These are phyloP conservation scores for Phaeoacremonium minimum DNA, from an alignment of 2,329 filamentous ascomycete genomes.

Conservation along the genomic window DNA sequence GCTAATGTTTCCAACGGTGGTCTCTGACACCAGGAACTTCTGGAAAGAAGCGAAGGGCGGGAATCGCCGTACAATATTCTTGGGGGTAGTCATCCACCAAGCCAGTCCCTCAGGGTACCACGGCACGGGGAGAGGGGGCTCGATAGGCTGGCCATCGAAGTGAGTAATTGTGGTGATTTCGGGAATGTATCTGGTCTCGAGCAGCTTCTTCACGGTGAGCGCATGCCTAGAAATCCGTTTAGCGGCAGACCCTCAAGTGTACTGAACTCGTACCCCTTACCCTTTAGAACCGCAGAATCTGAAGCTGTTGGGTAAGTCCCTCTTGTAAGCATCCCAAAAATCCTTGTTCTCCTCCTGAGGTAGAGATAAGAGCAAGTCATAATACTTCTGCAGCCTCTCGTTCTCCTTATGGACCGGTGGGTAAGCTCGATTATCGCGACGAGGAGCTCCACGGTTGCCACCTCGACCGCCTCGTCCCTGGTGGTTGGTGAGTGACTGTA, in stretches of 20 bases:
- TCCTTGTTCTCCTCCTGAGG: conserved; percentile 71
- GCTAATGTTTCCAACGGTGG: conserved; percentile 94
- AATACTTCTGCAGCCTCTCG: conserved; percentile 80
- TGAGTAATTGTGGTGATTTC: conserved; percentile 81
- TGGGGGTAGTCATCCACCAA: conserved; percentile 97
- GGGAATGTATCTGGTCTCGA: conserved; percentile 86
- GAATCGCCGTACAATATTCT: conserved; percentile 91
- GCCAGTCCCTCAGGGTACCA: conserved; percentile 96
- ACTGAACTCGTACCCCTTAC: conserved; percentile 35
- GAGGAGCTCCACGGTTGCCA: conserved; percentile 29
- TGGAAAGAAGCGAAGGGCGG: conserved; percentile 93
- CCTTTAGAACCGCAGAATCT: conserved; percentile 94
- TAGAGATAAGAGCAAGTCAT: conserved; percentile 72
- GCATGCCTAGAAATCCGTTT: conserved; percentile 61
- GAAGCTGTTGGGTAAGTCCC: conserved; percentile 94
- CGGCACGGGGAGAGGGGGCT: conserved; percentile 73
- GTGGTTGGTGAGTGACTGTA: not conserved
- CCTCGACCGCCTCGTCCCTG: conserved; percentile 28
- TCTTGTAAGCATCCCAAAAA: conserved; percentile 81
- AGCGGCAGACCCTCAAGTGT: not conserved
- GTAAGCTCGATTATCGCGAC: conserved; percentile 39
- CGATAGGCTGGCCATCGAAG: conserved; percentile 75
- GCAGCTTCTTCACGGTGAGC: conserved; percentile 82
- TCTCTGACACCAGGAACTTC: conserved; percentile 96
- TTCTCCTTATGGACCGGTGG: conserved; percentile 72